Percentiles rank a stretch among this genome's conserved stretches.
These are phyloP conservation scores for Salvia splendens DNA, from an alignment of 257 asterid genomes.

Conservation along the genomic window DNA sequence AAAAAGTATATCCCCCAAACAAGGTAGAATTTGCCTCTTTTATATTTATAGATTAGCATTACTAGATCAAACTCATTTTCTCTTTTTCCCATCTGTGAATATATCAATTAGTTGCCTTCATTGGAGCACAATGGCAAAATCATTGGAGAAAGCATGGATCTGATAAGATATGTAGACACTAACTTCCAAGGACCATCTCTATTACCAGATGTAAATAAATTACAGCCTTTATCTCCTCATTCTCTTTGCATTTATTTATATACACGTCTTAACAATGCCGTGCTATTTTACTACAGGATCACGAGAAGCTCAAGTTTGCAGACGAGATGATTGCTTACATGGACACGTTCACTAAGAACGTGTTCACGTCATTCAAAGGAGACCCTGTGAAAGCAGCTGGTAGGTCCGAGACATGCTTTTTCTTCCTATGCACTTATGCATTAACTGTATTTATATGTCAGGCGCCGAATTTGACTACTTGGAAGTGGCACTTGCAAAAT, in stretches of 20 bases:
- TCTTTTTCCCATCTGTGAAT: neutral
- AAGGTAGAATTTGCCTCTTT: slow-evolving; percentile 44
- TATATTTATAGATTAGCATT: no score
- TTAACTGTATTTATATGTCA: slow-evolving; percentile 16
- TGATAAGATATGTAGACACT: slow-evolving; percentile 51
- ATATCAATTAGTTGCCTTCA: slow-evolving; percentile 46
- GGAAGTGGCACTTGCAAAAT: slow-evolving; percentile 57
- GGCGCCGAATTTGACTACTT: slow-evolving; percentile 56
- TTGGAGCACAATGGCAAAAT: slow-evolving; percentile 61
- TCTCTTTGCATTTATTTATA: neutral
- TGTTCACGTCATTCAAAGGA: slow-evolving; percentile 41
- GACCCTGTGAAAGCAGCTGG: slow-evolving; percentile 51
- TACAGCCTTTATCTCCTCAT: neutral
- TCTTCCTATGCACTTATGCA: neutral
- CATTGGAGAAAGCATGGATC: slow-evolving; percentile 56
- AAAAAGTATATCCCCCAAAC: slow-evolving; percentile 61
- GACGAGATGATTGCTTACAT: slow-evolving; percentile 56
- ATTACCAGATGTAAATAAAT: slow-evolving; percentile 34
- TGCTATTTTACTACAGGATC: slow-evolving; percentile 40
- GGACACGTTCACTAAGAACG: slow-evolving; percentile 43
- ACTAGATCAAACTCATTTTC: neutral
- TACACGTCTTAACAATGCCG: neutral
- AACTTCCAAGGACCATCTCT: slow-evolving; percentile 55
- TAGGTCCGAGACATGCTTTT: slow-evolving; percentile 19
- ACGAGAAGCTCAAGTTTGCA: slow-evolving; percentile 50